Evolutionary conservation across 2,329 filamentous ascomycete genomes (phyloP).

Genomic region (Sphaerulina vaccinii): DNA sequence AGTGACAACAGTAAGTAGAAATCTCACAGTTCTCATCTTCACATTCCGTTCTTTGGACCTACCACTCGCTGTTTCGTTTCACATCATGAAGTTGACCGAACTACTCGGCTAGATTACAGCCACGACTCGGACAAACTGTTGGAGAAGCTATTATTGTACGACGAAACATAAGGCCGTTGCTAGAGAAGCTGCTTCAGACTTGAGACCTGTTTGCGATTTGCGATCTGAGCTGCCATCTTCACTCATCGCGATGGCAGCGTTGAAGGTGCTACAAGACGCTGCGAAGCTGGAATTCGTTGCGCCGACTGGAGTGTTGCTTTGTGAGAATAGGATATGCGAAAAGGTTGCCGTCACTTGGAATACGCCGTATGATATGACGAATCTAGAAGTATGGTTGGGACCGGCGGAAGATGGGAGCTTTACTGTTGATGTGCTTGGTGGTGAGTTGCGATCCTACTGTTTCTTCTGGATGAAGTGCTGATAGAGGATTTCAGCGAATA

Average conservation of each 20-base stretch:
- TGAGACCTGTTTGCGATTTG: background rate
- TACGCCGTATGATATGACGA: conserved; percentile 20
- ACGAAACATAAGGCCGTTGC: background rate
- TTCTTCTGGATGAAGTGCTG: background rate
- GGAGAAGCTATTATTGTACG: background rate
- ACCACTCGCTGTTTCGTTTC: background rate
- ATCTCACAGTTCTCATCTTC: too few relatives aligned
- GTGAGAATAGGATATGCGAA: background rate
- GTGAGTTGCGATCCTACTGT: conserved; percentile 7
- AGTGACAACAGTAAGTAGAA: background rate
- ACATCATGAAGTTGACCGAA: background rate
- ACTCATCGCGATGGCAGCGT: conserved; percentile 9
- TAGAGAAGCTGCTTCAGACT: too few relatives aligned
- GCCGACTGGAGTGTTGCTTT: background rate
- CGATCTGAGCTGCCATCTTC: background rate
- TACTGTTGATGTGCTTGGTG: conserved; percentile 16
- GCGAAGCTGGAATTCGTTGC: conserved; percentile 15
- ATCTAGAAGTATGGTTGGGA: conserved; percentile 18
- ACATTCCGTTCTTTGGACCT: background rate
- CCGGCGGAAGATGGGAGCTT: conserved; percentile 18
- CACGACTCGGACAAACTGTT: background rate
- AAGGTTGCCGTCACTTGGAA: conserved; percentile 20
- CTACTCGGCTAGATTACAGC: background rate
- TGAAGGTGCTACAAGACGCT: conserved; percentile 14
- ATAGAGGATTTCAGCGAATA: conserved; percentile 5